A percentile compares a stretch with the other conserved stretches of the same genome.
These are phyloP conservation scores for Coemansia sp. DNA, from an alignment of 192 early-diverging fungal species.

Conservation along the genomic window DNA sequence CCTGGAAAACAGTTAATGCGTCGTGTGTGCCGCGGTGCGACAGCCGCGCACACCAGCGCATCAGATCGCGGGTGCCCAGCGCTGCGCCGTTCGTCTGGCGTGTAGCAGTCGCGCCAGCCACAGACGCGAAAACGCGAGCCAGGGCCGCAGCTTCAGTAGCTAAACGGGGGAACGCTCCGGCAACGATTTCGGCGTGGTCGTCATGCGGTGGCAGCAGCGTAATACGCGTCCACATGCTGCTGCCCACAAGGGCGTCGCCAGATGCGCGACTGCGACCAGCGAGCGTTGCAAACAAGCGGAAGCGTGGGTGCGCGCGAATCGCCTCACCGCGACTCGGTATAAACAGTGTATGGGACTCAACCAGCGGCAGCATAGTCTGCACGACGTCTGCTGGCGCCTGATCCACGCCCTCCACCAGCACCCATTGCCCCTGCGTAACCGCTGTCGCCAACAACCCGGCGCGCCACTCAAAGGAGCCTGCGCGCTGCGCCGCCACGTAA, in stretches of 20 bases:
- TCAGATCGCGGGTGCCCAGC: conserved; percentile 81
- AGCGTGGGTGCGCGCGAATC: conserved; percentile 77
- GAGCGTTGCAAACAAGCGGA: conserved; percentile 90
- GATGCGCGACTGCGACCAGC: conserved; percentile 53
- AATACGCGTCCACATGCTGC: conserved; percentile 81
- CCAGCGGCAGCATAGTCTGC: conserved; percentile 84
- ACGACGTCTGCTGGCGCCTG: conserved; percentile 93
- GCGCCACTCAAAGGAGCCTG: conserved; percentile 95
- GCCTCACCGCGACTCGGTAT: conserved; percentile 88
- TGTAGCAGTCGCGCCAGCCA: conserved; percentile 38
- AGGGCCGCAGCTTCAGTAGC: conserved; percentile 58
- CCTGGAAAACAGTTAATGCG: conserved; percentile 62
- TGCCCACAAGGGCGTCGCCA: conserved; percentile 46
- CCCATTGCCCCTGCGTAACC: conserved; percentile 87
- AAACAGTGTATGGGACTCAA: conserved; percentile 88
- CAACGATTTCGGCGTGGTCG: conserved; percentile 30
- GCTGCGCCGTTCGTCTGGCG: conserved; percentile 48
- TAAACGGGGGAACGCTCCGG: conserved; percentile 40
- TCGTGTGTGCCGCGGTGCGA: conserved; percentile 28
- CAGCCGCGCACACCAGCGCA: conserved; percentile 88
- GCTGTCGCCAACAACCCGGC: conserved; percentile 90
- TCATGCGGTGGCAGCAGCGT: conserved; percentile 60
- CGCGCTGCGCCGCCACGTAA: conserved; percentile 87
- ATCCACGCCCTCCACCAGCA: conserved; percentile 97
- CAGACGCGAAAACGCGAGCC: conserved; percentile 56